Base-by-base conservation (phyloP, 345 rosid species). In the Capsella bursapastoris region DNA sequence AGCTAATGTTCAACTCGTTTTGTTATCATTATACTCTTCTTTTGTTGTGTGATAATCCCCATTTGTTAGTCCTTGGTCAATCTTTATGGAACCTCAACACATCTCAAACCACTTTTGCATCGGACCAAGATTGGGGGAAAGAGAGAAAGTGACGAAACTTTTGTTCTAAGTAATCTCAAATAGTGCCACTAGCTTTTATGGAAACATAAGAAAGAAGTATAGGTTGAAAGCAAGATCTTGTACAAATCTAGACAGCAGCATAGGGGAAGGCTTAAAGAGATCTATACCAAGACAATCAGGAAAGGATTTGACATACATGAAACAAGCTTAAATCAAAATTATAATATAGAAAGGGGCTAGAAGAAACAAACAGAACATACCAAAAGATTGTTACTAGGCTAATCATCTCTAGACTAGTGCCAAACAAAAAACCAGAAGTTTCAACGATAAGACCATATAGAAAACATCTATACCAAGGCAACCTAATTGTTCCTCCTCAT, bases 281-380 rank as follows among this genome's bases (percentile, higher is more conserved):
- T 61, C 49, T 12, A 37, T 60, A 43, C 49, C 34, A 61, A 40
- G 44, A 13, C 34, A 12, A 27, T 48, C 4, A 4, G 3, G 13
- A 27, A 10, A 12, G 11, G 11, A 18, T 60, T 37, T 0, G 48
- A 40, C 65, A 60, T 38, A 8, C 73, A 44, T 47, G 31, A 32
- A 45, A 44, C 64, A 70, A 57, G n/a, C 43, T 41, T 41, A 15
- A 68, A 29, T 48, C 27, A 48, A 48, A 48, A 15, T 47, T 3
- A 3, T 47, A 47, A 7, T n/a, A 47, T 12, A 47, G 9, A 14
- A 45, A 47, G 10, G 18, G 8, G 7, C 4, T n/a, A 47, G 10
- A 47, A n/a, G 8, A 59, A 10, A 59, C 49, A 3, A 12, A 45
- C 14, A 31, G n/a, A 55, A 32, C 43, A 55, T 12, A 48, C 16